Evolutionary conservation across 352 stramenopile species (phyloP), one percentile per base, ranked within the genome.

Genomic region (Hyaloperonospora brassicae): DNA sequence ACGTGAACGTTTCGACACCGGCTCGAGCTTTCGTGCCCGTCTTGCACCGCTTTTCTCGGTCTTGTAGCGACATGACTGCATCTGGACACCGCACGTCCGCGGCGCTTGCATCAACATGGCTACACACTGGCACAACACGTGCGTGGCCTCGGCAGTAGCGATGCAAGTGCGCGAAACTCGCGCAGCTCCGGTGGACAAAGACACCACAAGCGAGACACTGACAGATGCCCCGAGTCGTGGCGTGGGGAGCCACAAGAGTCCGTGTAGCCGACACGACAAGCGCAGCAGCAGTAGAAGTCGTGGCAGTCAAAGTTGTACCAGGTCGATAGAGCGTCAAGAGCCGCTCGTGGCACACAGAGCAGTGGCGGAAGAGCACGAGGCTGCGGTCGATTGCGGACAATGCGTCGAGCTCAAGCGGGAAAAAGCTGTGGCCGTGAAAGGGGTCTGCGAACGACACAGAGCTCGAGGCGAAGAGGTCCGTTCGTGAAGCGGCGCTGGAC

Each of bases 341-440:
- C 24, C 73, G 76, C 55, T 84, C 64, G 5, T 65, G 54, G 46
- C 76, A 87, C 24, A 78, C 59, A 40, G 70, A 55, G 57, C 76
- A 87, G 46, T 84, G 73, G 35, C 72, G 73, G 57, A 84, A 84
- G 49, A 83, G 82, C 43, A 87, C 65, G 22, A 76, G 53, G 47
- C 73, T 82, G 53, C 70, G 76, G 57, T 84, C 73, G 2, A 84
- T 66, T 6, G 69, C 64, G 0, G 66, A 62, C 14, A 87, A 57
- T 12, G 62, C 41, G 22, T 47, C 47, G 1, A 73, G 55, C 36
- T 52, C 44, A 38, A 79, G 38, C 21, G 59, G 50, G 36, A 61
- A 54, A 58, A 87, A 87, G 62, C 76, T 84, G 64, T 87, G 76
- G 43, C 65, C 69, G 53, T 87, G 76, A 24, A 72, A 53, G 40